phyloP scores from a whole-genome alignment of 768 basidiomycete genomes.

The Strobilomyces dryophilus region DNA sequence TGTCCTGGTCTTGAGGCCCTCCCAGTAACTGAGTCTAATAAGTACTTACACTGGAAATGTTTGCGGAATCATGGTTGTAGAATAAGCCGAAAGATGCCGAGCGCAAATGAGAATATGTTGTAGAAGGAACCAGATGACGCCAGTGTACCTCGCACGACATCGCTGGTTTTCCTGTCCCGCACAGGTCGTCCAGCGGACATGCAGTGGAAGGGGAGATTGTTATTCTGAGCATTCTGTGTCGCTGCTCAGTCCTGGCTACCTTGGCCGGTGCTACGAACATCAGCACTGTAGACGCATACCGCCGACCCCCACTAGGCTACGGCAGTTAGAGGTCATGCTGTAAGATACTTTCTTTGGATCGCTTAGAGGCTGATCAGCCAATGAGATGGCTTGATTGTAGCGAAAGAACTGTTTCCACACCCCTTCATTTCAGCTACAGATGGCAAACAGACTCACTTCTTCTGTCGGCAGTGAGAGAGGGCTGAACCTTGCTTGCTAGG shows the following conservation, averaged over 20 bases:
- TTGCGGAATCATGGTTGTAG: conserved; percentile 2
- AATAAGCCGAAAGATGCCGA: background rate
- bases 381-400: too few species aligned
- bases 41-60: conserved; percentile 11
- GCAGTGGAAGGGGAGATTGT: background rate
- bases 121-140: background rate
- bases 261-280: background rate
- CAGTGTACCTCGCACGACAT: background rate
- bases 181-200: background rate
- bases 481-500: background rate
- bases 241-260: background rate
- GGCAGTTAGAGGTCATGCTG: too few species aligned
- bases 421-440: too few species aligned
- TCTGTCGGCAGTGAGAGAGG: background rate
- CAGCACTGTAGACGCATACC: too few species aligned
- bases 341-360: too few species aligned
- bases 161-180: background rate
- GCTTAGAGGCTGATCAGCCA: too few species aligned
- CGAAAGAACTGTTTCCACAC: too few species aligned
- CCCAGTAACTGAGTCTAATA: background rate
- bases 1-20: background rate
- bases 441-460: conserved; percentile 4
- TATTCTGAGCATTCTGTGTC: background rate
- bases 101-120: background rate
- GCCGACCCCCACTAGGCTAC: too few species aligned